phyloP scores from a whole-genome alignment of 108 stramenopile genomes.

The Stephanodiscus triporus region DNA sequence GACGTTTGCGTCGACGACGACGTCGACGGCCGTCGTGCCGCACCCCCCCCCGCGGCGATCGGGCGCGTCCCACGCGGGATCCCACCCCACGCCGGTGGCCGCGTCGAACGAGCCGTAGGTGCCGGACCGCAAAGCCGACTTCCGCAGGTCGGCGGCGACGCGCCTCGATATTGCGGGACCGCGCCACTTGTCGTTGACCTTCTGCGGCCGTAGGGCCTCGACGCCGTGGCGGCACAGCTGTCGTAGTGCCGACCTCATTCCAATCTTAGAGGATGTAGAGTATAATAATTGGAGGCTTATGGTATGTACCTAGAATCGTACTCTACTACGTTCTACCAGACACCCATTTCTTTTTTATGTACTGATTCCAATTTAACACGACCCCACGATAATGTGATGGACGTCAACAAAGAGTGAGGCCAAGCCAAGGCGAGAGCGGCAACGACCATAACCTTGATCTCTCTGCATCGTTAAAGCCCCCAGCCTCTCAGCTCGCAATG shows the following conservation, averaged over 20 bases:
- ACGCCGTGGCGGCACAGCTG: conserved; percentile 67
- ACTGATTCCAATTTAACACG: no score
- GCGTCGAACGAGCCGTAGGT: conserved; percentile 77
- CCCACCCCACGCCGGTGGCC: conserved; percentile 72
- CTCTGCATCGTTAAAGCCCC: no score
- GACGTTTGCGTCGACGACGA: not conserved
- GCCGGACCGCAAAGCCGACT: conserved; percentile 62
- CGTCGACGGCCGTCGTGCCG: not conserved
- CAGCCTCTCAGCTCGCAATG: no score
- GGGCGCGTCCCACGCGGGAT: conserved; percentile 75
- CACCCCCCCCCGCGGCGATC: not conserved
- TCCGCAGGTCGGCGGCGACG: conserved; percentile 74
- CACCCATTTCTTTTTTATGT: no score
- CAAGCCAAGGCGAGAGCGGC: no score
- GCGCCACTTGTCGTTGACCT: conserved; percentile 64
- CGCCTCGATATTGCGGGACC: conserved; percentile 61
- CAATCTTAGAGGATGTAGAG: no score
- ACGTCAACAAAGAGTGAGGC: no score
- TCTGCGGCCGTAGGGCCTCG: conserved; percentile 74
- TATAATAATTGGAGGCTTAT: no score
- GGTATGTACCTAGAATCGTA: no score
- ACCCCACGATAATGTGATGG: no score
- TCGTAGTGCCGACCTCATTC: conserved; percentile 75
- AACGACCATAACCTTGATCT: no score
- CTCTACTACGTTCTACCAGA: no score